Base-by-base conservation (phyloP, 768 basidiomycete genomes). In the Trametes gibbosa region DNA sequence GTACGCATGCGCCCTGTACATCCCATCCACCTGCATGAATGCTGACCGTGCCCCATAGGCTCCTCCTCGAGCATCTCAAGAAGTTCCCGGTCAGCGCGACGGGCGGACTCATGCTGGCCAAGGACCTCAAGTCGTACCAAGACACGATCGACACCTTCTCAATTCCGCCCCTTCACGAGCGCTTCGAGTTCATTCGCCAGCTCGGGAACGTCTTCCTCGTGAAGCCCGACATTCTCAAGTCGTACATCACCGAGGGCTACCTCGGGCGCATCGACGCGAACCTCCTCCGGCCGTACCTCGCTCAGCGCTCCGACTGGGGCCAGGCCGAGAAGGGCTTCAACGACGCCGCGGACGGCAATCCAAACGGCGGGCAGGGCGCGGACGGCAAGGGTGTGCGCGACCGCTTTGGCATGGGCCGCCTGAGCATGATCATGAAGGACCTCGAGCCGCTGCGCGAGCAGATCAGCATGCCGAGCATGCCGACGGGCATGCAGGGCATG, bases 61-160 rank as follows among this genome's bases (percentile, higher is more conserved):
- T 95, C 13, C 81, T 99, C 6, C 80, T 99, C 49, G 97, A 98
- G 40, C 97, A 99, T 70, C 79, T 97, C 56, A 89, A 90, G 68
- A 98, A 93, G 74, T 98, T 98, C 76, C 92, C 94, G 2, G 95
- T 99, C 53, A 97, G 89, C 65, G 95, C 95, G 0, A 94, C 95
- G 1, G 97, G 97, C 41, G 97, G 96, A 16, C 77, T 99, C 51
- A 96, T 98, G 92, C 86, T 99, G 40, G 96, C 97, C 23, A 99
- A 98, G 95, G 97, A 99, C 70, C 84, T 99, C 65, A 97, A 95
- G 64, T 86, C 90, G 21, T 99, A 99, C 68, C 97, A 98, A 77
- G 97, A 98, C 66, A 83, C 84, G 1, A 84, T 97, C 64, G 77
- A 80, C 61, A 84, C 82, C n/a, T 98, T 96, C 75, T 80, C 81